Percentiles rank a stretch among this genome's conserved stretches.
Conservation (phyloP, 352 stramenopile genomes). For the Chrysophaeum taylorii region DNA sequence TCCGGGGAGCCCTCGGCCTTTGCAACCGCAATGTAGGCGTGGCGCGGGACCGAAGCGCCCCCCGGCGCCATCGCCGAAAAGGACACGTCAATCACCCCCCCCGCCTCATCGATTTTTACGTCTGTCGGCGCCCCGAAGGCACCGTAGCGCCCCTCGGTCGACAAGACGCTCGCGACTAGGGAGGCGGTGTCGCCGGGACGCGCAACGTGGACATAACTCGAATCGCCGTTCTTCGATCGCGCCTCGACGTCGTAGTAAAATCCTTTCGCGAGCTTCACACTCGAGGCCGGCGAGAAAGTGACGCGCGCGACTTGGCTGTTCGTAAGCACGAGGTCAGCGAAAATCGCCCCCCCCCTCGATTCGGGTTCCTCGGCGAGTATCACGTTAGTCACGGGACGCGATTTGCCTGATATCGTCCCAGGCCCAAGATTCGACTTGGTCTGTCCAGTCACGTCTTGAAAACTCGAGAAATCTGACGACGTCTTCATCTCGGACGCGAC, state of each 20-base stretch:
- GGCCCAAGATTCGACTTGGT: conserved; percentile 5
- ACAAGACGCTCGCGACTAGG: neutral
- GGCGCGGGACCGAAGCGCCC: neutral
- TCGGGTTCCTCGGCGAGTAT: neutral
- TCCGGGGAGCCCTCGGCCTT: neutral
- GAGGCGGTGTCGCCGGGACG: neutral
- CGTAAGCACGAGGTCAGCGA: neutral
- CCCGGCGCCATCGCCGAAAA: conserved; percentile 3
- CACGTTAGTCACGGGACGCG: neutral
- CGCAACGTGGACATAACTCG: neutral
- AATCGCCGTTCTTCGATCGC: neutral
- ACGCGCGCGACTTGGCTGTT: neutral
- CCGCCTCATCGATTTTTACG: neutral
- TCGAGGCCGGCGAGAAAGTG: neutral
- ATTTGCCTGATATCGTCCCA: neutral
- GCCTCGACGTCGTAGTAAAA: conserved; percentile 14
- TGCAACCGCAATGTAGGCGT: conserved; percentile 2
- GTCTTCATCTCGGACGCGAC: too few species aligned
- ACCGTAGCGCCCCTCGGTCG: neutral
- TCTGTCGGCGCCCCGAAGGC: conserved; percentile 11
- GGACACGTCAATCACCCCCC: neutral
- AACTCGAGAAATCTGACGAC: too few species aligned
- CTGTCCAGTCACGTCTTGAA: too few species aligned
- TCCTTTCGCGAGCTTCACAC: conserved; percentile 1
- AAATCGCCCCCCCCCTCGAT: neutral